phyloP scores from a whole-genome alignment of 352 stramenopile genomes.

The Blastocystis sp. region DNA sequence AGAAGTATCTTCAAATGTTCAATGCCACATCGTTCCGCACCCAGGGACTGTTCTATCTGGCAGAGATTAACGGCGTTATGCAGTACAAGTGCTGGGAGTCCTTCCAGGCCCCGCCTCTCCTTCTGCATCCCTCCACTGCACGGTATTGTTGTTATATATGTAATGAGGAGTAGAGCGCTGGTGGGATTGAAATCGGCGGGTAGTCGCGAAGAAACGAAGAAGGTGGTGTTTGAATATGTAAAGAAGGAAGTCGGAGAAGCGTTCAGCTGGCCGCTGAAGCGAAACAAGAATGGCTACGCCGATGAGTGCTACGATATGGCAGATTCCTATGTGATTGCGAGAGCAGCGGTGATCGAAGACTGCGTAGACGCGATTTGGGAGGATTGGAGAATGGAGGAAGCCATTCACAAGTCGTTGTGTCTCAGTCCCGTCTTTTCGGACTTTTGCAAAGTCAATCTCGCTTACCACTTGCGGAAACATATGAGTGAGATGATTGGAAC shows the following conservation, averaged over 20 bases:
- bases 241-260: neutral
- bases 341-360: neutral
- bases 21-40: constrained; percentile 23
- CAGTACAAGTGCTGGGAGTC: constrained; percentile 49
- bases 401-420: neutral
- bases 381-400: neutral
- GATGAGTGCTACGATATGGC: constrained; percentile 68
- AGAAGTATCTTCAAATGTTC: constrained; percentile 65
- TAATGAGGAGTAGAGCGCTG: neutral
- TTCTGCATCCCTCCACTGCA: constrained; percentile 50
- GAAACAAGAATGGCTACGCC: neutral
- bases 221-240: constrained; percentile 44
- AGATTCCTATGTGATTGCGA: constrained; percentile 51
- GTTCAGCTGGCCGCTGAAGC: constrained; percentile 44
- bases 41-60: constrained; percentile 49
- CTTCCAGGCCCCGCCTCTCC: neutral
- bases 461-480: constrained; percentile 15
- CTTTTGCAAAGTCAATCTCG: constrained; percentile 18
- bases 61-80: constrained; percentile 58
- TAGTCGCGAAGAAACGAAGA: constrained; percentile 44
- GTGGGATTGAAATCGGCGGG: constrained; percentile 8
- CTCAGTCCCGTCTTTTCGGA: constrained; percentile 16
- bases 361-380: neutral
- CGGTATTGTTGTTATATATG: constrained; percentile 3
- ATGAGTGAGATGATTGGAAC: neutral